These are phyloP conservation scores for Tuber indicum DNA, from an alignment of 495 filamentous ascomycete species.

Conservation along the genomic window DNA sequence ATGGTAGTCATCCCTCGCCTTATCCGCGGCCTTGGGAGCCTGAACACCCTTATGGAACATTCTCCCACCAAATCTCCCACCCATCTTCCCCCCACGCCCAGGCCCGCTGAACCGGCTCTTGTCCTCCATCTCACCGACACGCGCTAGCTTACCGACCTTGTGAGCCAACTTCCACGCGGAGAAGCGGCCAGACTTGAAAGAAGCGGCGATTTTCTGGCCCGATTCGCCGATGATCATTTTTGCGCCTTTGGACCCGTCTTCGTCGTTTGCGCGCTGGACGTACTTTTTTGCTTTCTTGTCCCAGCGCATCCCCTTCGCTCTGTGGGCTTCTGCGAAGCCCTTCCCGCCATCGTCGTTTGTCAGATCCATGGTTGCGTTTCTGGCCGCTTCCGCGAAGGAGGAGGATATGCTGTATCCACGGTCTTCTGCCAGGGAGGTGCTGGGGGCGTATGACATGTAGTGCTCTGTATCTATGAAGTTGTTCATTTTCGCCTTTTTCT, in stretches of 20 bases:
- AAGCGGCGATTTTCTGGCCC: conserved; percentile 90
- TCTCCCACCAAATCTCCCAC: conserved; percentile 49
- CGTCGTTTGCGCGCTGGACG: conserved; percentile 80
- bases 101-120: conserved; percentile 41
- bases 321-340: conserved; percentile 61
- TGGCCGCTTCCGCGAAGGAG: conserved; percentile 71
- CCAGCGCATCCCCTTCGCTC: conserved; percentile 72
- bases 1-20: conserved; percentile 79
- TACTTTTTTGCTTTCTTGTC: conserved; percentile 97
- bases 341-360: conserved; percentile 73
- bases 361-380: conserved; percentile 81
- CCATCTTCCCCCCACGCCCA: conserved; percentile 39
- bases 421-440: conserved; percentile 72
- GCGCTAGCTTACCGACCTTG: conserved; percentile 67
- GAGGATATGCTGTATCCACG: conserved; percentile 75
- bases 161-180: conserved; percentile 83
- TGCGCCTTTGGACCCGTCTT: conserved; percentile 81
- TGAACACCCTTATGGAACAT: conserved; percentile 64
- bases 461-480: conserved; percentile 75
- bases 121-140: conserved; percentile 70
- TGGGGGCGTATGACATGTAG: conserved; percentile 92
- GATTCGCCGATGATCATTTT: conserved; percentile 82
- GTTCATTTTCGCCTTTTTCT: conserved; percentile 41
- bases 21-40: conserved; percentile 89
- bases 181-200: conserved; percentile 87